Evolutionary conservation across 768 basidiomycete genomes (phyloP).

Genomic region (Hygrophorus pudorinus): DNA sequence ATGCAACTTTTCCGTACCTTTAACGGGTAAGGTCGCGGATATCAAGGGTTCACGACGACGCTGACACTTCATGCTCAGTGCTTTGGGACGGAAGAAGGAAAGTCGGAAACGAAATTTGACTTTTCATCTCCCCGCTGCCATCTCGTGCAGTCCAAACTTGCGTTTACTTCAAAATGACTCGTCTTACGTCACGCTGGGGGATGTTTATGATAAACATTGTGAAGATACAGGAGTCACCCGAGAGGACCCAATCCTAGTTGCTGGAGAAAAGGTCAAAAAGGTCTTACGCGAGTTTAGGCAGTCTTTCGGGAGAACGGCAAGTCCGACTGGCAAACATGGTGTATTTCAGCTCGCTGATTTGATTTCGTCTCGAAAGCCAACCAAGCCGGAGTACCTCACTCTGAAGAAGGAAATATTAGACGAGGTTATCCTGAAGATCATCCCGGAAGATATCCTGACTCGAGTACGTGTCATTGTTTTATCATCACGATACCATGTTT

Average conservation of each 20-base stretch:
- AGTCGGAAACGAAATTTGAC: slow-evolving; percentile 81
- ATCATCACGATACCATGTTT: neutral
- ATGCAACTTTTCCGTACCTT: slow-evolving; percentile 91
- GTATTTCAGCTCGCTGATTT: neutral
- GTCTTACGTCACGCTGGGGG: slow-evolving; percentile 83
- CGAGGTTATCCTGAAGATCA: slow-evolving; percentile 77
- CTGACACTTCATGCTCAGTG: slow-evolving; percentile 32
- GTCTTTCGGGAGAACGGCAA: slow-evolving; percentile 35
- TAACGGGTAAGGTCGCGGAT: slow-evolving; percentile 54
- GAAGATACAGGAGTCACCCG: slow-evolving; percentile 60
- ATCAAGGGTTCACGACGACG: slow-evolving; percentile 1
- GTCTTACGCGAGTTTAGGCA: slow-evolving; percentile 53
- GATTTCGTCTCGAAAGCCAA: slow-evolving; percentile 29
- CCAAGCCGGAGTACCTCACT: slow-evolving; percentile 54
- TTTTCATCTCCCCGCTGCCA: slow-evolving; percentile 84
- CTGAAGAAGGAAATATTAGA: slow-evolving; percentile 81
- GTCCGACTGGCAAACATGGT: neutral
- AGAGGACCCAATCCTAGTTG: slow-evolving; percentile 82
- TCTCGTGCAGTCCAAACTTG: slow-evolving; percentile 75
- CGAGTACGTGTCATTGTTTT: slow-evolving; percentile 41
- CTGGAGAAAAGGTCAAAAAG: slow-evolving; percentile 75
- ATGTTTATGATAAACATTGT: slow-evolving; percentile 91
- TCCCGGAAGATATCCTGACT: slow-evolving; percentile 80
- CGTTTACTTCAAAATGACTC: slow-evolving; percentile 87
- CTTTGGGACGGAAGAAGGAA: slow-evolving; percentile 82